These are phyloP conservation scores for Mentha longifolia DNA, from an alignment of 257 asterid species.

Conservation along the genomic window DNA sequence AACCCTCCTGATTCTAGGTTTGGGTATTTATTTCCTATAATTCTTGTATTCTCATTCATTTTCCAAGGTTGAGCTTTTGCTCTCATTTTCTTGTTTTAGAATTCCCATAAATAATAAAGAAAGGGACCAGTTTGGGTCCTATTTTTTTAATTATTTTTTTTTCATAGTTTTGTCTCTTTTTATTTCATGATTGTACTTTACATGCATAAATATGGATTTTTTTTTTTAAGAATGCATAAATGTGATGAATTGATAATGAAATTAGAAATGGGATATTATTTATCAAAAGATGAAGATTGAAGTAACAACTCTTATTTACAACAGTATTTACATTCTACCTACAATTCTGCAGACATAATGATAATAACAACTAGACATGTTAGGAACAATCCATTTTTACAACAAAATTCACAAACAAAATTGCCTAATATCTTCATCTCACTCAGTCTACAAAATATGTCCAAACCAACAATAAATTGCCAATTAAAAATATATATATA, in stretches of 20 bases:
- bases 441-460: background rate
- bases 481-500: too few relatives aligned
- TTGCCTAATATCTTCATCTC: constrained; percentile 3
- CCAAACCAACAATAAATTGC: constrained; percentile 19
- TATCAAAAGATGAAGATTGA: background rate
- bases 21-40: constrained; percentile 23
- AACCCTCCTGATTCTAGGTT: constrained; percentile 12
- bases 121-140: constrained; percentile 1
- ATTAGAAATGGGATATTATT: background rate
- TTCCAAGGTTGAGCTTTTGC: constrained; percentile 17
- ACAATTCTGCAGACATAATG: background rate
- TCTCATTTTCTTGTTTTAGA: constrained; percentile 14
- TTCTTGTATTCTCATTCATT: constrained; percentile 20
- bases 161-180: background rate
- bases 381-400: constrained; percentile 17
- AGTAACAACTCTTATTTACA: constrained; percentile 20
- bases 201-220: background rate
- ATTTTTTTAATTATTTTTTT: too few relatives aligned
- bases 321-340: constrained; percentile 10
- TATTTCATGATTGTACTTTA: background rate
- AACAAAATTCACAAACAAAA: constrained; percentile 22
- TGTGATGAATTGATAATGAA: background rate
- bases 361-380: background rate
- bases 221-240: background rate
- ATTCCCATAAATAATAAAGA: constrained; percentile 22